These are phyloP conservation scores for Phaeosphaeria sp. DNA, from an alignment of 2,329 filamentous ascomycete genomes.

Conservation along the genomic window DNA sequence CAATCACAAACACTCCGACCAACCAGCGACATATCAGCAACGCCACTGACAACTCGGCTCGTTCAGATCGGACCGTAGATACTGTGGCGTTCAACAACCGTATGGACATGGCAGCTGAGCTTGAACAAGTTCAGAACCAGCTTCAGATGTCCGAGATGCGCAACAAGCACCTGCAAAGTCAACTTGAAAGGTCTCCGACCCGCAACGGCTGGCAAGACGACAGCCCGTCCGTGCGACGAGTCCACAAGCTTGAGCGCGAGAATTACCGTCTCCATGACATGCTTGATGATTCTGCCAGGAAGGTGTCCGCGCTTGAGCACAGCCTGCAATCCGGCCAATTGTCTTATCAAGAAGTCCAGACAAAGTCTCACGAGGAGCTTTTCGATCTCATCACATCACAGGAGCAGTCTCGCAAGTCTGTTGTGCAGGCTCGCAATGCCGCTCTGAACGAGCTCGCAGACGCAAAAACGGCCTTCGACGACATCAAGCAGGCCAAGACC, in stretches of 20 bases:
- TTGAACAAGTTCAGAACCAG: slow-evolving; percentile 93
- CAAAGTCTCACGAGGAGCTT: slow-evolving; percentile 92
- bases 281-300: slow-evolving; percentile 91
- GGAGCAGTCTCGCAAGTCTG: slow-evolving; percentile 82
- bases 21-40: slow-evolving; percentile 71
- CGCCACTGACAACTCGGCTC: slow-evolving; percentile 75
- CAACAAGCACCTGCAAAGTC: slow-evolving; percentile 88
- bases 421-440: slow-evolving; percentile 85
- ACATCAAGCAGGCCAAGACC: slow-evolving; percentile 80
- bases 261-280: slow-evolving; percentile 92
- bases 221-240: slow-evolving; percentile 78
- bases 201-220: slow-evolving; percentile 72
- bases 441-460: slow-evolving; percentile 85
- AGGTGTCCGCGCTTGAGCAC: slow-evolving; percentile 87
- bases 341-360: slow-evolving; percentile 87
- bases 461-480: slow-evolving; percentile 85
- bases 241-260: slow-evolving; percentile 90
- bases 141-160: slow-evolving; percentile 95
- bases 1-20: slow-evolving; percentile 78
- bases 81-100: slow-evolving; percentile 83
- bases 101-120: slow-evolving; percentile 88
- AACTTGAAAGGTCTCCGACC: slow-evolving; percentile 74
- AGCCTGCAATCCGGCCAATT: slow-evolving; percentile 86
- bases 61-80: slow-evolving; percentile 86
- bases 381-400: slow-evolving; percentile 92